These are phyloP conservation scores for Balakata baccata DNA, from an alignment of 345 rosid genomes.

Conservation along the genomic window DNA sequence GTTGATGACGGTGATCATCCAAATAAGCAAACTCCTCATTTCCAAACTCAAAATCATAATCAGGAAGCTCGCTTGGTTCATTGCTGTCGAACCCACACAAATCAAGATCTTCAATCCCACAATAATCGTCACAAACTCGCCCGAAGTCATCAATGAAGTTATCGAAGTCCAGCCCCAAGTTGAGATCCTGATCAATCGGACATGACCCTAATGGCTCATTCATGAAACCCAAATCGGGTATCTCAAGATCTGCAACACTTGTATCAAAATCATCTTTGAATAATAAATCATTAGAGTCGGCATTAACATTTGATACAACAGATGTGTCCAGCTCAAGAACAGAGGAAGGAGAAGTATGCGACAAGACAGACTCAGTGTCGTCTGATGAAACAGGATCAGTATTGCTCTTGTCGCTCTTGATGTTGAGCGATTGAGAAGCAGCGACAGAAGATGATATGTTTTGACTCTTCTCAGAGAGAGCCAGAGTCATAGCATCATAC, in stretches of 20 bases:
- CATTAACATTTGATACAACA: slow-evolving; percentile 25
- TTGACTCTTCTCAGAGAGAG: slow-evolving; percentile 35
- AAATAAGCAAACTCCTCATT: slow-evolving; percentile 41
- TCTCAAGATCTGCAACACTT: slow-evolving; percentile 26
- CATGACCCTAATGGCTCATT: slow-evolving; percentile 36
- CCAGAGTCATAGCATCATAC: slow-evolving; percentile 38
- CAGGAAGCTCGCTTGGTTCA: slow-evolving; percentile 65
- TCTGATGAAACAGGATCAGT: slow-evolving; percentile 29
- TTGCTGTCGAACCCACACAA: slow-evolving; percentile 44
- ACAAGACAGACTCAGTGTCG: slow-evolving; percentile 44
- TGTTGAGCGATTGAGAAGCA: slow-evolving; percentile 10
- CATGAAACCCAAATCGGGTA: slow-evolving; percentile 46
- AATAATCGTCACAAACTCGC: slow-evolving; percentile 43
- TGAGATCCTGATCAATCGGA: slow-evolving; percentile 33
- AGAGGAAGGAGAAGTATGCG: slow-evolving; percentile 52
- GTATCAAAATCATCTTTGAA: slow-evolving; percentile 19
- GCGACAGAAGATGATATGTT: slow-evolving; percentile 14
- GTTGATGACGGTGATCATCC: slow-evolving; percentile 28
- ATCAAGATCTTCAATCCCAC: slow-evolving; percentile 51
- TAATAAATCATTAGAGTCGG: slow-evolving; percentile 8
- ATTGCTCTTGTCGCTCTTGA: slow-evolving; percentile 5
- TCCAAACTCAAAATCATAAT: slow-evolving; percentile 54
- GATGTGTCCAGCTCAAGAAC: slow-evolving; percentile 51
- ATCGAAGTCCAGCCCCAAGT: slow-evolving; percentile 45
- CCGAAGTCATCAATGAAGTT: slow-evolving; percentile 51